Evolutionary conservation across 176 grass and related monocot genomes (phyloP).

Genomic region (Ananas comosus): DNA sequence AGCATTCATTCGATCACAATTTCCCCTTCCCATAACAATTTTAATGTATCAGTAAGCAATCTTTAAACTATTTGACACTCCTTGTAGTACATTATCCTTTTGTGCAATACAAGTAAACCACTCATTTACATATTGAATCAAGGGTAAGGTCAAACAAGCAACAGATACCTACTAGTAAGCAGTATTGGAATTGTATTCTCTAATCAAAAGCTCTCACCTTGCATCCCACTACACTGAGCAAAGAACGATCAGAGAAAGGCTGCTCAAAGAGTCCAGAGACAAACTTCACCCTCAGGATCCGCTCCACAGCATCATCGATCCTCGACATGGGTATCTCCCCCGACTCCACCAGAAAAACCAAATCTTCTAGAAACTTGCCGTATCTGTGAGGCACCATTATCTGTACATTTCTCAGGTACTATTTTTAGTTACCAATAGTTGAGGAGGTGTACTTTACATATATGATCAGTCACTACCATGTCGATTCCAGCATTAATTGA

Average conservation of each 20-base stretch:
- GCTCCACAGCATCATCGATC: conserved; percentile 75
- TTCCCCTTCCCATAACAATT: no score
- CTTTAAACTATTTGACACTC: no score
- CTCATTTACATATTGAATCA: not conserved
- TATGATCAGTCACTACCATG: conserved; percentile 55
- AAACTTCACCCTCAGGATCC: conserved; percentile 92
- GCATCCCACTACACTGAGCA: conserved; percentile 51
- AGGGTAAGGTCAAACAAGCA: not conserved
- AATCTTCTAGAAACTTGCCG: conserved; percentile 76
- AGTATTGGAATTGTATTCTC: not conserved
- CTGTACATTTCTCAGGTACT: conserved; percentile 40
- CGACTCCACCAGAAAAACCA: conserved; percentile 70
- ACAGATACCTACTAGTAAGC: not conserved
- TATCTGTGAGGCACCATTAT: conserved; percentile 90
- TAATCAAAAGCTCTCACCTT: conserved; percentile 33
- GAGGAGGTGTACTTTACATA: not conserved
- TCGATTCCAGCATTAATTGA: conserved; percentile 92
- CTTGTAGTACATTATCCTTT: not conserved
- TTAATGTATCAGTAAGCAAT: no score
- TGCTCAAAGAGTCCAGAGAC: conserved; percentile 76
- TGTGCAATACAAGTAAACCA: not conserved
- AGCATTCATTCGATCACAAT: no score
- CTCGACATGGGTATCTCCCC: conserved; percentile 56
- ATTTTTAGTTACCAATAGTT: conserved; percentile 3
- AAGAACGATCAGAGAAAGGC: conserved; percentile 69